A percentile compares a stretch with the other conserved stretches of the same genome.
phyloP scores from a whole-genome alignment of 192 early-diverging fungal species.

The Entomortierella parvispora region DNA sequence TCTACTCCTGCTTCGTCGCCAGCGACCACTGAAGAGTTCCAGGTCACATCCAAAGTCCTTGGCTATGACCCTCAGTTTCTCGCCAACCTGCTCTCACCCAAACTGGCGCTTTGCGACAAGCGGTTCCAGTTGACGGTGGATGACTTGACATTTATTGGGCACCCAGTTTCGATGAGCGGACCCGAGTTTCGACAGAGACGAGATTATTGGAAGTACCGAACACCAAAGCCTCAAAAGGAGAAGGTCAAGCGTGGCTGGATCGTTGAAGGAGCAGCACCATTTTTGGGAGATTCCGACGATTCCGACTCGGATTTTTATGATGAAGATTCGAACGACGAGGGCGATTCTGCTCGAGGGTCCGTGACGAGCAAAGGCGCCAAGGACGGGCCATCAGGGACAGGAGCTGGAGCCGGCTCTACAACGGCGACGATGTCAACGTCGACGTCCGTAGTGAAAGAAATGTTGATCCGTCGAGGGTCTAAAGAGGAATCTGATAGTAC shows the following conservation, averaged over 20 bases:
- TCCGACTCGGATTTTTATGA: conserved; percentile 68
- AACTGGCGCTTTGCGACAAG: conserved; percentile 78
- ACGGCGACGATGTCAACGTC: no score
- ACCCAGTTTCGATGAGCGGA: conserved; percentile 57
- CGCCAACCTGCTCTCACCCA: conserved; percentile 90
- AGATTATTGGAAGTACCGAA: conserved; percentile 23
- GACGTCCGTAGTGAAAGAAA: no score
- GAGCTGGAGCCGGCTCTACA: background rate
- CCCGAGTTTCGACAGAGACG: conserved; percentile 50
- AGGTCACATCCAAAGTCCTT: conserved; percentile 23
- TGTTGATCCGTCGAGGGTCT: conserved; percentile 25
- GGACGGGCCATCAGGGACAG: background rate
- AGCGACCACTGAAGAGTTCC: conserved; percentile 30
- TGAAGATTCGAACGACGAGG: conserved; percentile 52
- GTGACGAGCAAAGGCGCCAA: conserved; percentile 9
- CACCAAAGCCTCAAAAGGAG: conserved; percentile 40
- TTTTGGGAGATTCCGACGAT: conserved; percentile 67
- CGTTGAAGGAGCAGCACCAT: conserved; percentile 62
- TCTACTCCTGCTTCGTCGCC: background rate
- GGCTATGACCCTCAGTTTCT: conserved; percentile 82
- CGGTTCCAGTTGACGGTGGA: conserved; percentile 91
- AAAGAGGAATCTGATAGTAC: conserved; percentile 29
- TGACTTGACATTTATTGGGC: conserved; percentile 86
- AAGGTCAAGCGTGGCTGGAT: conserved; percentile 45
- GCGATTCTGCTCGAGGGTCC: conserved; percentile 11